Conservation (phyloP, 1,284 basidiomycete genomes). For the Wolfiporia cocos region DNA sequence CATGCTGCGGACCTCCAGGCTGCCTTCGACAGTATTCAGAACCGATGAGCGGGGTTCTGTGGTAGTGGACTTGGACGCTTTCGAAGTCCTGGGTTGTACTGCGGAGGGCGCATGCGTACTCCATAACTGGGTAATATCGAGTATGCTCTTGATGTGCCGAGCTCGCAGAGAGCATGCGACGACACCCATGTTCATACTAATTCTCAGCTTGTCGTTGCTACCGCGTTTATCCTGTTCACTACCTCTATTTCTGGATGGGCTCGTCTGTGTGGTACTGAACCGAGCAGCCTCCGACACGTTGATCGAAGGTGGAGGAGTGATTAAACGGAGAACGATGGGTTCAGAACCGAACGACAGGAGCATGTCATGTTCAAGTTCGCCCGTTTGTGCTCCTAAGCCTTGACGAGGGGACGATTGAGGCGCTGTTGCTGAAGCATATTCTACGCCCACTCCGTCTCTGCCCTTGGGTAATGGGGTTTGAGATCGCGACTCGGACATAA, state of each 20-base stretch:
- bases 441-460: too few relatives aligned
- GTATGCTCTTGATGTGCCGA: slow-evolving; percentile 42
- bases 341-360: slow-evolving; percentile 53
- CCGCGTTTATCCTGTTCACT: background rate
- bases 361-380: slow-evolving; percentile 32
- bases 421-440: too few relatives aligned
- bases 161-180: slow-evolving; percentile 47
- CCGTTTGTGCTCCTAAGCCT: too few relatives aligned
- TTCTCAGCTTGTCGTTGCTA: slow-evolving; percentile 12
- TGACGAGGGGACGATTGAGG: too few relatives aligned
- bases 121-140: slow-evolving; percentile 36
- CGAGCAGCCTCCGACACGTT: too few relatives aligned
- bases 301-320: slow-evolving; percentile 34
- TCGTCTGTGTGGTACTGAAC: too few relatives aligned
- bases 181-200: slow-evolving; percentile 37
- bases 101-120: slow-evolving; percentile 23
- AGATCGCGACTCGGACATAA: too few relatives aligned
- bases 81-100: background rate
- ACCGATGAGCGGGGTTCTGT: slow-evolving; percentile 15
- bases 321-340: slow-evolving; percentile 48
- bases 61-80: background rate
- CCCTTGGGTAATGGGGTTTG: too few relatives aligned
- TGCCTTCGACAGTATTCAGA: slow-evolving; percentile 31
- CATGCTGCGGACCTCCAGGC: slow-evolving; percentile 39
- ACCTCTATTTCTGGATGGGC: background rate